Conservation (phyloP, 345 rosid species). For the Abelmoschus esculentus region DNA sequence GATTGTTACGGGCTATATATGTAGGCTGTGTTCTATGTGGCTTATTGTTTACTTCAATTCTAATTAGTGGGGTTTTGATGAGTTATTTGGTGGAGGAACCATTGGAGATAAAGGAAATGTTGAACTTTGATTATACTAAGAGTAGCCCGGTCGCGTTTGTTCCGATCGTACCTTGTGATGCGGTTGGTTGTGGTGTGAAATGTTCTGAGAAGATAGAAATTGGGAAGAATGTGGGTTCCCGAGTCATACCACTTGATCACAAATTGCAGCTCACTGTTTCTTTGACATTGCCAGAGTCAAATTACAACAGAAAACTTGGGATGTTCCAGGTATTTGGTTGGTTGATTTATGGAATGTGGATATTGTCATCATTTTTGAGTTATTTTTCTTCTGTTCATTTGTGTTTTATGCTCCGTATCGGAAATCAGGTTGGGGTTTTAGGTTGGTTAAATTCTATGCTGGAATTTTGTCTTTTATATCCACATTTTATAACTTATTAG, state of each 20-base stretch:
- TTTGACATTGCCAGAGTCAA: slow-evolving; percentile 71
- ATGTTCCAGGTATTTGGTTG: slow-evolving; percentile 61
- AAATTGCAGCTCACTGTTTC: slow-evolving; percentile 35
- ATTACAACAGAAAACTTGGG: slow-evolving; percentile 73
- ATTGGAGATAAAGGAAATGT: slow-evolving; percentile 34
- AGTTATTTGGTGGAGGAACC: slow-evolving; percentile 59
- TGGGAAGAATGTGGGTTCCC: slow-evolving; percentile 12
- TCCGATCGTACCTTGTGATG: slow-evolving; percentile 45
- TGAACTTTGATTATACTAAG: slow-evolving; percentile 62
- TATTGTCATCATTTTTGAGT: background rate
- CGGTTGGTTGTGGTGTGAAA: slow-evolving; percentile 36
- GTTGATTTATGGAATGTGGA: background rate
- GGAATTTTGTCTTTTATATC: background rate
- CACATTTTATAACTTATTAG: background rate
- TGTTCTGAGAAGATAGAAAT: slow-evolving; percentile 36
- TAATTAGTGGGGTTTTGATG: slow-evolving; percentile 49
- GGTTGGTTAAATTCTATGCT: background rate
- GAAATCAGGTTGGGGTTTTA: background rate
- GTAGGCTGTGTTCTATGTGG: slow-evolving; percentile 58
- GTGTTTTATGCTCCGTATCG: background rate
- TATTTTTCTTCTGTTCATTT: background rate
- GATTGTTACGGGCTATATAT: slow-evolving; percentile 57
- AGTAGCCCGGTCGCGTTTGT: slow-evolving; percentile 59
- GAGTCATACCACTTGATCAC: slow-evolving; percentile 36
- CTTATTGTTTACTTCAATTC: slow-evolving; percentile 41